These are phyloP conservation scores for Yarrowia alimentaria DNA, from an alignment of 805 yeast species.

Conservation along the genomic window DNA sequence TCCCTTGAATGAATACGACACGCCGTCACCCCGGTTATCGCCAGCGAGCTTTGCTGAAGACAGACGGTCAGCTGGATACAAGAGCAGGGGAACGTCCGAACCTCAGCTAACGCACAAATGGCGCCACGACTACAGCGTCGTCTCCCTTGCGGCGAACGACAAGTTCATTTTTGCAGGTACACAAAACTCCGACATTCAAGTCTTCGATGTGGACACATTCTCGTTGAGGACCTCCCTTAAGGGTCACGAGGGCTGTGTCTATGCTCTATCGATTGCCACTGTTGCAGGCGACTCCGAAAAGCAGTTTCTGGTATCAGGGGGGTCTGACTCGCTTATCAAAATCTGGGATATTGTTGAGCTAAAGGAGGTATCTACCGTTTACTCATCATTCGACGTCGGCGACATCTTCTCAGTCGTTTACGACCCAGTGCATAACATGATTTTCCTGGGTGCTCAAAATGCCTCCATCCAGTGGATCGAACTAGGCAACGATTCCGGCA, in stretches of 20 bases:
- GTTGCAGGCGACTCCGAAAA: constrained; percentile 42
- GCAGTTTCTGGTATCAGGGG: constrained; percentile 71
- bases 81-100: neutral
- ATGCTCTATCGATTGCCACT: constrained; percentile 50
- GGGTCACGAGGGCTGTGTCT: constrained; percentile 73
- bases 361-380: constrained; percentile 60
- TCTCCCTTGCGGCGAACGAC: constrained; percentile 49
- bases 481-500: constrained; percentile 36
- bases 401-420: constrained; percentile 85
- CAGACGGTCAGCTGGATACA: constrained; percentile 13
- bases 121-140: constrained; percentile 68
- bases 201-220: constrained; percentile 65
- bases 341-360: constrained; percentile 66
- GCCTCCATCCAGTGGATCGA: constrained; percentile 80
- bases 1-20: constrained; percentile 21
- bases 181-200: constrained; percentile 74
- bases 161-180: constrained; percentile 75
- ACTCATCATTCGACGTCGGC: constrained; percentile 84
- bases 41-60: constrained; percentile 18
- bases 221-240: constrained; percentile 52
- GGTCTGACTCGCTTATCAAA: constrained; percentile 84
- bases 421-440: constrained; percentile 55
- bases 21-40: constrained; percentile 14
- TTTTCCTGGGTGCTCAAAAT: constrained; percentile 88
- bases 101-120: constrained; percentile 61